A percentile compares a stretch with the other conserved stretches of the same genome.
phyloP scores from a whole-genome alignment of 352 stramenopile species.

The Globisporangium echinulatum region DNA sequence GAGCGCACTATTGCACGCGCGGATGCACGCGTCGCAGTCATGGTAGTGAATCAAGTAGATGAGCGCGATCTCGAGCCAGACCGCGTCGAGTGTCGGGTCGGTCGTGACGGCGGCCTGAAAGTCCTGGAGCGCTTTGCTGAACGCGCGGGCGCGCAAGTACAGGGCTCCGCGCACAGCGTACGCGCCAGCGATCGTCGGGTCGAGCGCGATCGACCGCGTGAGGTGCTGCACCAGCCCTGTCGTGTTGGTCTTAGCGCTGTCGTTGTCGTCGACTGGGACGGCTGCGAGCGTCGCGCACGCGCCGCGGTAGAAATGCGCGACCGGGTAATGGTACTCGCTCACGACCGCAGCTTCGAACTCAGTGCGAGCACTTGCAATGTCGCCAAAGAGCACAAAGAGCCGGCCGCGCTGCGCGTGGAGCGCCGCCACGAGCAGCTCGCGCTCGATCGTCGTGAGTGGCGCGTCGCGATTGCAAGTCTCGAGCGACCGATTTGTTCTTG shows the following conservation, averaged over 20 bases:
- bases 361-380: conserved; percentile 32
- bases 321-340: conserved; percentile 74
- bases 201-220: conserved; percentile 52
- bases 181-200: conserved; percentile 67
- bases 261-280: conserved; percentile 14
- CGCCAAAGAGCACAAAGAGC: conserved; percentile 50
- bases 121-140: conserved; percentile 71
- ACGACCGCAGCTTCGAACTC: conserved; percentile 74
- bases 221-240: conserved; percentile 38
- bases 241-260: conserved; percentile 17
- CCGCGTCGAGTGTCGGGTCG: conserved; percentile 65
- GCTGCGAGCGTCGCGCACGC: conserved; percentile 46
- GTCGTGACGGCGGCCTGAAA: conserved; percentile 72
- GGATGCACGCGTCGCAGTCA: conserved; percentile 58
- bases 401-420: conserved; percentile 61
- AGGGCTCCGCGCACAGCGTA: conserved; percentile 69
- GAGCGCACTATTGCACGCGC: conserved; percentile 54
- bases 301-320: conserved; percentile 73
- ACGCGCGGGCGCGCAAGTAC: conserved; percentile 62
- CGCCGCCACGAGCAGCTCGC: conserved; percentile 43
- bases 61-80: conserved; percentile 77
- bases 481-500: neutral
- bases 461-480: conserved; percentile 1
- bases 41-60: conserved; percentile 81
- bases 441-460: conserved; percentile 24